Base-by-base conservation (phyloP, 768 basidiomycete species). In the Lyophyllum decastes region DNA sequence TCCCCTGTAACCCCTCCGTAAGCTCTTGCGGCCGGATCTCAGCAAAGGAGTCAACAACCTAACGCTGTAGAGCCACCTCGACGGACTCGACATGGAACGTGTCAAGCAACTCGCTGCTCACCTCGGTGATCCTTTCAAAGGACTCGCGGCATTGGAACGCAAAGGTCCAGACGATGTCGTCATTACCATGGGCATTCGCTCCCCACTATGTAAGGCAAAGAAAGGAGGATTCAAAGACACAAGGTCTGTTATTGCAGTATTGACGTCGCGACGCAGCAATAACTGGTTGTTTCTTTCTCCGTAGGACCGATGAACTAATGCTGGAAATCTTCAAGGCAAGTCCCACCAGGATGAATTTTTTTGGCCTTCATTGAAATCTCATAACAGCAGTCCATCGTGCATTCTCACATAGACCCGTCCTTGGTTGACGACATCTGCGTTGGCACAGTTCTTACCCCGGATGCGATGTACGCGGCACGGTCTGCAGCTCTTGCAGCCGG, bases 401-500 rank as follows among this genome's bases (percentile, higher is more conserved):
- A 78, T 53, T 85, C 85, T 33, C 71, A 77, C 14, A 75, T 94
- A 43, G 82, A 90, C 59, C 89, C 89, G 5, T 73, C 71, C 22
- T 74, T 86, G 27, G 79, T 94, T 21, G 86, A 84, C 7, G 92
- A 93, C 64, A 87, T 94, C 52, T 88, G 87, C 62, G 86, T 94
- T 22, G 93, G 92, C 27, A 92, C 85, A 4, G 89, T 90, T 8
- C 77, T 90, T 38, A 81, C 87, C 0, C 81, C 83, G 0, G 82
- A 82, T 40, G 81, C 86, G 0, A 77, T 79, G 33, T 93, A 92
- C 67, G 84, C 85, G 57, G 89, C 90, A 16, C 82, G 92, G 41
- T 76, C 84, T 41, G 87, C 92, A 8, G 84, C 89, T 22, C 79
- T 94, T 43, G 87, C 90, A 4, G 92, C 92, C 14, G 92, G 92